A percentile compares a stretch with the other conserved stretches of the same genome.
Conservation (phyloP, 768 basidiomycete genomes). For the Tricholoma furcatifolium region DNA sequence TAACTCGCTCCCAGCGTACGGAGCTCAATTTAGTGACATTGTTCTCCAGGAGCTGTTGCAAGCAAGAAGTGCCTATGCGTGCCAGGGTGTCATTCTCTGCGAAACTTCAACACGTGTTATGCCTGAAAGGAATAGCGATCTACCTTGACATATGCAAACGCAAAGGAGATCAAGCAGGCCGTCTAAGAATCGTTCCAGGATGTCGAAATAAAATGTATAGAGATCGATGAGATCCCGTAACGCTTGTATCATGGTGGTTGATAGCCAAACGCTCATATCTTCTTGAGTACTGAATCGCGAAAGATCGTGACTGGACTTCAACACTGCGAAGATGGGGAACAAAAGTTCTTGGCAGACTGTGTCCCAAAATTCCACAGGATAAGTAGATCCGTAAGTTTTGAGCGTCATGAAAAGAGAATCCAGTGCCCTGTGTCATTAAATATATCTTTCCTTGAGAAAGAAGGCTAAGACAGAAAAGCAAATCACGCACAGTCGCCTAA, state of each 20-base stretch:
- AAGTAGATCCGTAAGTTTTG: constrained; percentile 83
- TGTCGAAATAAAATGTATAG: constrained; percentile 94
- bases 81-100: constrained; percentile 97
- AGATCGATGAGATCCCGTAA: constrained; percentile 93
- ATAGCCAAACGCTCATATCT: constrained; percentile 99
- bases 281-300: constrained; percentile 95
- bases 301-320: constrained; percentile 90
- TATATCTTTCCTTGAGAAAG: constrained; percentile 6
- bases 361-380: constrained; percentile 94
- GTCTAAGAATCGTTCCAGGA: constrained; percentile 85
- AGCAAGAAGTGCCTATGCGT: constrained; percentile 94
- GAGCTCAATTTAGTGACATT: constrained; percentile 87
- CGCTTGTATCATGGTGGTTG: constrained; percentile 98
- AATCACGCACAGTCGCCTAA: constrained; percentile 83
- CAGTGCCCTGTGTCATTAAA: constrained; percentile 62
- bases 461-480: neutral
- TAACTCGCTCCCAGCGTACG: constrained; percentile 87
- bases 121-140: constrained; percentile 15
- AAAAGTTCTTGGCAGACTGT: constrained; percentile 94
- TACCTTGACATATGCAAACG: constrained; percentile 98
- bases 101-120: constrained; percentile 7
- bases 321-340: constrained; percentile 97
- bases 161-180: constrained; percentile 91
- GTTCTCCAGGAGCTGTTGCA: constrained; percentile 93
- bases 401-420: constrained; percentile 94